Conservation (phyloP, 176 grass and related monocot genomes). For the Triticum aestivum region IWGSC_CS_RefSeq_v2.1 NC_057811.1:477035443-477035942, state of each 20-base stretch:
- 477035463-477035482: constrained; percentile 47
- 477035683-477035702: constrained; percentile 14
- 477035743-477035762: not conserved
- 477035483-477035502: constrained; percentile 70
- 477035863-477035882: not conserved
- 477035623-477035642: constrained; percentile 96
- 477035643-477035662: constrained; percentile 69
- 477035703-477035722: not conserved
- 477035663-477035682: constrained; percentile 95
- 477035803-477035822: not conserved
- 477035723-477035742: not conserved
- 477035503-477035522: constrained; percentile 93
- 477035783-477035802: constrained; percentile 3
- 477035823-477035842: not conserved
- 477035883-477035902: not conserved
- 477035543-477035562: constrained; percentile 92
- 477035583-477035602: constrained; percentile 86
- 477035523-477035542: constrained; percentile 76
- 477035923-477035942: not conserved
- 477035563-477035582: constrained; percentile 84
- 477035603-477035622: constrained; percentile 90
- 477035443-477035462: constrained; percentile 5
- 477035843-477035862: not conserved
- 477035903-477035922: not conserved
- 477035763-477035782: too few relatives aligned